Evolutionary conservation across 768 basidiomycete species (phyloP).

Genomic region (Lentinula guzmanii): DNA sequence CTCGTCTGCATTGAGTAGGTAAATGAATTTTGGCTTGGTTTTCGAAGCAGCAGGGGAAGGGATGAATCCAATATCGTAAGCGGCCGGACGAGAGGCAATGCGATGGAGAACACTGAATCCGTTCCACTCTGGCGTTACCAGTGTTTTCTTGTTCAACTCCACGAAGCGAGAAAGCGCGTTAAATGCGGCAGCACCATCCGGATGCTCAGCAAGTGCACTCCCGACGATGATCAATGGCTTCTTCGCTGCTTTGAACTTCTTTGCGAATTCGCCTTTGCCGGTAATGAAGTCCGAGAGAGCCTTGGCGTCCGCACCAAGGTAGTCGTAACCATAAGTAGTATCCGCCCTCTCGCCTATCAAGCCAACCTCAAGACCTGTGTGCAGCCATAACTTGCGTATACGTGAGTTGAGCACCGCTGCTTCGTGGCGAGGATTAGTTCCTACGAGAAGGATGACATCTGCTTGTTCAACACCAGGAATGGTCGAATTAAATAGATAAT

Average conservation of each 20-base stretch:
- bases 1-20: conserved; percentile 95
- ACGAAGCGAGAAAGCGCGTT: conserved; percentile 77
- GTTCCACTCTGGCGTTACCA: conserved; percentile 90
- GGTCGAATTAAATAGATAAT: conserved; percentile 93
- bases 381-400: conserved; percentile 91
- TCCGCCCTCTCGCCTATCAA: conserved; percentile 88
- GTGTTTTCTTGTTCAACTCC: conserved; percentile 63
- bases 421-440: conserved; percentile 96
- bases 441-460: conserved; percentile 88
- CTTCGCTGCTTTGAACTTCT: conserved; percentile 86
- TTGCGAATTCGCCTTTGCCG: conserved; percentile 74
- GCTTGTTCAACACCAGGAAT: conserved; percentile 89
- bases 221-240: conserved; percentile 92
- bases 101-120: conserved; percentile 92
- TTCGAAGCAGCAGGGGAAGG: conserved; percentile 73
- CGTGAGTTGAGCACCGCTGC: conserved; percentile 96
- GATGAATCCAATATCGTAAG: conserved; percentile 92
- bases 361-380: conserved; percentile 80
- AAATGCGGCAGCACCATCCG: conserved; percentile 75
- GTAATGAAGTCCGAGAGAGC: conserved; percentile 72
- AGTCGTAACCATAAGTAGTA: conserved; percentile 89
- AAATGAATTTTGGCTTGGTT: conserved; percentile 88
- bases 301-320: conserved; percentile 73
- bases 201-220: conserved; percentile 77
- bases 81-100: conserved; percentile 87